phyloP scores from a whole-genome alignment of 768 basidiomycete genomes.

The Candolleomyces aberdarensis region DNA sequence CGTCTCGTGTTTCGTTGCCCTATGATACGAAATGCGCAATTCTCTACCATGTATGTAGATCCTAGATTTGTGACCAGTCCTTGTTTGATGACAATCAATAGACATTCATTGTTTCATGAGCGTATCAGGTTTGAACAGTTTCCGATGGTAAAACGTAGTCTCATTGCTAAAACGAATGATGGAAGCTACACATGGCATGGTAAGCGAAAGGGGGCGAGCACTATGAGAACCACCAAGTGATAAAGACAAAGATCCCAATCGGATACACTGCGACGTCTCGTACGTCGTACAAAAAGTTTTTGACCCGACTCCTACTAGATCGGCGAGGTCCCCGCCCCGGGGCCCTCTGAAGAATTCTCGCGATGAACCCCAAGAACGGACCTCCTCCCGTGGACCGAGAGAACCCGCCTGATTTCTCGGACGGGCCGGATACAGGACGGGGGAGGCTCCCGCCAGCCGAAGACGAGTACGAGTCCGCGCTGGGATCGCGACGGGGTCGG shows the following conservation, averaged over 20 bases:
- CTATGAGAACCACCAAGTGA: conserved; percentile 20
- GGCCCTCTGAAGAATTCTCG: not conserved
- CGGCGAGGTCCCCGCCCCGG: not conserved
- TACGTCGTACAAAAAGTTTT: conserved; percentile 34
- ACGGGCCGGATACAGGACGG: not conserved
- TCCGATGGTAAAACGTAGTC: too few relatives aligned
- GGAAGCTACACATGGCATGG: too few relatives aligned
- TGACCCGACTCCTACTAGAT: conserved; percentile 17
- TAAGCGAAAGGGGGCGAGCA: too few relatives aligned
- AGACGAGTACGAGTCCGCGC: too few relatives aligned
- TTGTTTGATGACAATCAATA: too few relatives aligned
- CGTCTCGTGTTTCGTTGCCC: too few relatives aligned
- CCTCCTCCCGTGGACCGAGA: not conserved
- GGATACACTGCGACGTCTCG: conserved; percentile 43
- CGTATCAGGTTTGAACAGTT: too few relatives aligned
- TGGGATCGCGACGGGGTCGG: not conserved
- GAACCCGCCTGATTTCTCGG: not conserved
- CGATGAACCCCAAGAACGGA: conserved; percentile 1
- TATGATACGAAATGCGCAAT: too few relatives aligned
- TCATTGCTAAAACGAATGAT: too few relatives aligned
- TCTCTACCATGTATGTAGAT: too few relatives aligned
- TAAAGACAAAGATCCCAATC: conserved; percentile 34
- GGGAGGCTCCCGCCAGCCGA: not conserved
- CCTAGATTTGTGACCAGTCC: too few relatives aligned
- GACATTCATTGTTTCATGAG: too few relatives aligned